Evolutionary conservation across 169 alveolate species (phyloP), one percentile per base, ranked within the genome.

Genomic region (Cryptosporidium meleagridis): DNA sequence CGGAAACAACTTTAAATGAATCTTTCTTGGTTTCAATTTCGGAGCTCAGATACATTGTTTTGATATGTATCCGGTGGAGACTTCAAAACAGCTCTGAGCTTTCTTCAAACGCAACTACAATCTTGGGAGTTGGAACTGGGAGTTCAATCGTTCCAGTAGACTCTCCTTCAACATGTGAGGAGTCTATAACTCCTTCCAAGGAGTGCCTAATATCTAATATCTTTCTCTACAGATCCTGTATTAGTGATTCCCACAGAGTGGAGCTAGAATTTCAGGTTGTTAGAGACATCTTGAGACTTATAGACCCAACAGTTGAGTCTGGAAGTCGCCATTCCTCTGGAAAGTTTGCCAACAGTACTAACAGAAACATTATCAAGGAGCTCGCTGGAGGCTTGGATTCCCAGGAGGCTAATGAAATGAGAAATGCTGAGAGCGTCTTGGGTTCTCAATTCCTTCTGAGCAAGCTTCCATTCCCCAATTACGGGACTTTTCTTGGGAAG

Each of bases 51-150:
- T 80, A 80, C 75, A 62, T 80, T 12, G 65, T 80, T 12, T n/a
- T 80, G 61, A 41, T 80, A 10, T 80, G 89, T 62, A 65, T 80
- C 39, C 33, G 68, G 23, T 80, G 89, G 89, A 80, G 75, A 53
- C 51, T 80, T 16, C 65, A 80, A 41, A 59, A 80, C 31, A 59
- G 52, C n/a, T 16, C 39, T 2, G 86, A 73, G 45, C 72, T 73
- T 10, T 23, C 55, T 4, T 31, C 86, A 8, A 44, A 48, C 21
- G 5, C 14, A 41, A 12, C 26, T 21, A 29, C 29, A 6, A 48
- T 35, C 6, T 12, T 16, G 37, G 39, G 41, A 5, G 10, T 55
- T 0, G 9, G 26, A 3, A 21, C 5, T 70, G 65, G 12, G 5
- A 51, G 41, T 12, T 80, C 89, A 21, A 35, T 48, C 39, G 26